These are phyloP conservation scores for Fusarium cyanostomum DNA, from an alignment of 2,329 filamentous ascomycete genomes.

Conservation along the genomic window DNA sequence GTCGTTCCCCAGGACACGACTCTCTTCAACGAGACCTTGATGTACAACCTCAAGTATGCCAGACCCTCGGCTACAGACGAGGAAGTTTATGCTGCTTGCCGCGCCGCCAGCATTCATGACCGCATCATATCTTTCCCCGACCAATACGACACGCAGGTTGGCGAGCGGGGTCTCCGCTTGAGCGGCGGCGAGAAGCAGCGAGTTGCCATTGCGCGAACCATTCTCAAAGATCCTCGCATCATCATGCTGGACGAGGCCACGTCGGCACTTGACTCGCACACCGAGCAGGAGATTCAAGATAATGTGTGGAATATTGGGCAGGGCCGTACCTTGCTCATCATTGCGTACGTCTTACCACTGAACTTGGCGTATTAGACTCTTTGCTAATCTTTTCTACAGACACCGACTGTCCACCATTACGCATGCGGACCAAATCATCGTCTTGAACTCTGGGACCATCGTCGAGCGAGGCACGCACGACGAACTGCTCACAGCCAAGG, in stretches of 20 bases:
- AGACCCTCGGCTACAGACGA: conserved; percentile 83
- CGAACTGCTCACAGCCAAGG: conserved; percentile 74
- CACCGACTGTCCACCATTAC: conserved; percentile 88
- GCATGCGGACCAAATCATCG: conserved; percentile 84
- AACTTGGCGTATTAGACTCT: neutral
- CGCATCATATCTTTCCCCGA: conserved; percentile 91
- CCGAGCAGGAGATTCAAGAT: conserved; percentile 91
- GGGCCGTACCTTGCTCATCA: conserved; percentile 92
- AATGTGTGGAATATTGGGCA: conserved; percentile 83
- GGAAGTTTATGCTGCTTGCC: conserved; percentile 82
- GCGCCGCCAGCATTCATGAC: conserved; percentile 90
- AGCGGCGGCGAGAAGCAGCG: conserved; percentile 94
- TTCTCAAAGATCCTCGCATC: conserved; percentile 89
- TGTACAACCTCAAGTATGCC: conserved; percentile 95
- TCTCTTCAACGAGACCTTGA: conserved; percentile 91
- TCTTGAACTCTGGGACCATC: conserved; percentile 79
- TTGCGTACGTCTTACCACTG: conserved; percentile 71
- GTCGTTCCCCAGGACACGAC: conserved; percentile 98
- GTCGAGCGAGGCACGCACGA: conserved; percentile 82
- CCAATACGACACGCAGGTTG: conserved; percentile 88
- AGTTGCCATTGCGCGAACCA: conserved; percentile 91
- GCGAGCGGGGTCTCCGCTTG: conserved; percentile 85
- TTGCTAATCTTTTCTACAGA: conserved; percentile 49
- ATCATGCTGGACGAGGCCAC: conserved; percentile 95
- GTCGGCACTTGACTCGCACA: conserved; percentile 89